These are phyloP conservation scores for Penicillium sp. DNA, from an alignment of 2,329 filamentous ascomycete genomes.

Conservation along the genomic window DNA sequence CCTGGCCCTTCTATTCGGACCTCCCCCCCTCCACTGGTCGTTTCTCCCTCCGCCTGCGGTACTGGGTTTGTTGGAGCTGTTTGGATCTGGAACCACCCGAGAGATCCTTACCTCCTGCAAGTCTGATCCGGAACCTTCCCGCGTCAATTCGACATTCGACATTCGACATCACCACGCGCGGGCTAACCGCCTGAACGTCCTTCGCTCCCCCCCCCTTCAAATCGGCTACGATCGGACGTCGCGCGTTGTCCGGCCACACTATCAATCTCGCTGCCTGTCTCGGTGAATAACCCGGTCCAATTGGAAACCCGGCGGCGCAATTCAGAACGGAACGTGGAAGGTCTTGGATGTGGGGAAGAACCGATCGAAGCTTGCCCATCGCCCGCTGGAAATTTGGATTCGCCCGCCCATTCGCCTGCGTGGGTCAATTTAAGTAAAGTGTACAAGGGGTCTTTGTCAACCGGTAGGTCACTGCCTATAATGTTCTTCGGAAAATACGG, in stretches of 20 bases:
- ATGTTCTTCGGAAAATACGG: not conserved
- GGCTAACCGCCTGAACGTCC: not conserved
- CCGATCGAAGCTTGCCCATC: constrained; percentile 15
- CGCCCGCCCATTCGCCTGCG: constrained; percentile 11
- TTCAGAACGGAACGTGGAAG: constrained; percentile 22
- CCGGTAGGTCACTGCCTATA: constrained; percentile 10
- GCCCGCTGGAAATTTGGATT: constrained; percentile 1
- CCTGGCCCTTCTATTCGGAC: too few species aligned
- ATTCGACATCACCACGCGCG: too few species aligned
- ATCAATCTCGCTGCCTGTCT: constrained; percentile 3
- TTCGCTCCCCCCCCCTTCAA: not conserved
- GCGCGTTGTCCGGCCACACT: not conserved
- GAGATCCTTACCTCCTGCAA: not conserved
- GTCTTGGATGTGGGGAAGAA: constrained; percentile 22
- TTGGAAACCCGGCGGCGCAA: constrained; percentile 22
- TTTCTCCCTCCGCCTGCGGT: too few species aligned
- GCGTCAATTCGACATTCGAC: constrained; percentile 1
- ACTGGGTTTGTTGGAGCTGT: too few species aligned
- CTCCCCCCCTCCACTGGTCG: too few species aligned
- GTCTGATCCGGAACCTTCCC: constrained; percentile 3
- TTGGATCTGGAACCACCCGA: too few species aligned
- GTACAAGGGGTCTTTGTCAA: constrained; percentile 7
- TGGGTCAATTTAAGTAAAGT: constrained; percentile 2
- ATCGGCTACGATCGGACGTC: constrained; percentile 5
- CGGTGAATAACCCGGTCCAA: constrained; percentile 21